phyloP scores from a whole-genome alignment of 768 basidiomycete genomes.

The Lactifluus volemus region DNA sequence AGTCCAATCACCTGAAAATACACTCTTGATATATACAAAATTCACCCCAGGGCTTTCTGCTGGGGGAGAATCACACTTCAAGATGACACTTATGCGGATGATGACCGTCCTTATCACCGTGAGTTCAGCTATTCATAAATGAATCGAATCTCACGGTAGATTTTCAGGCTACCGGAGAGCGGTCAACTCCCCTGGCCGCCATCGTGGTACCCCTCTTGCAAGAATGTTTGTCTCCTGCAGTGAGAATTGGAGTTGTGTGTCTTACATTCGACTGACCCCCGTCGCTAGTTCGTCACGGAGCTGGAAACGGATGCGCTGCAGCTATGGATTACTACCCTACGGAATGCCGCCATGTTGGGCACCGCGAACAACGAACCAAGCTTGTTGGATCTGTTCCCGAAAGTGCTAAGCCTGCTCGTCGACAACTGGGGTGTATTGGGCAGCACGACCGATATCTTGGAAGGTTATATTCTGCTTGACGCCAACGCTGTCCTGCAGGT shows the following conservation, averaged over 20 bases:
- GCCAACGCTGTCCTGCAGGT: slow-evolving; percentile 56
- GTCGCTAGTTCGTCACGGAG: slow-evolving; percentile 45
- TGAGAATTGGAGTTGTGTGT: slow-evolving; percentile 25
- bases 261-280: background rate
- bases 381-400: slow-evolving; percentile 58
- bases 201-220: slow-evolving; percentile 58
- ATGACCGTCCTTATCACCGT: slow-evolving; percentile 67
- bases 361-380: slow-evolving; percentile 38
- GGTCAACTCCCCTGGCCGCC: slow-evolving; percentile 44
- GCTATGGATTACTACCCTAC: slow-evolving; percentile 66
- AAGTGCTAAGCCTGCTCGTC: slow-evolving; percentile 49
- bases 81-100: slow-evolving; percentile 57
- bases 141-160: background rate
- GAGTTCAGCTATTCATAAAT: slow-evolving; percentile 14
- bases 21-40: slow-evolving; percentile 13
- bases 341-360: slow-evolving; percentile 50
- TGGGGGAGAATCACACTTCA: slow-evolving; percentile 63
- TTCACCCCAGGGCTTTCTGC: slow-evolving; percentile 53
- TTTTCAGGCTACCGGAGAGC: slow-evolving; percentile 53
- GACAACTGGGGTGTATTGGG: slow-evolving; percentile 70
- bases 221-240: slow-evolving; percentile 49
- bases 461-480: slow-evolving; percentile 75
- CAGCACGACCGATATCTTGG: slow-evolving; percentile 54
- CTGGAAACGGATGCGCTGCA: slow-evolving; percentile 72
- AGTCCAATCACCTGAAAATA: slow-evolving; percentile 22